Percentiles rank a stretch among this genome's conserved stretches.
phyloP scores from a whole-genome alignment of 345 rosid species.

The Barbarea vulgaris region DNA sequence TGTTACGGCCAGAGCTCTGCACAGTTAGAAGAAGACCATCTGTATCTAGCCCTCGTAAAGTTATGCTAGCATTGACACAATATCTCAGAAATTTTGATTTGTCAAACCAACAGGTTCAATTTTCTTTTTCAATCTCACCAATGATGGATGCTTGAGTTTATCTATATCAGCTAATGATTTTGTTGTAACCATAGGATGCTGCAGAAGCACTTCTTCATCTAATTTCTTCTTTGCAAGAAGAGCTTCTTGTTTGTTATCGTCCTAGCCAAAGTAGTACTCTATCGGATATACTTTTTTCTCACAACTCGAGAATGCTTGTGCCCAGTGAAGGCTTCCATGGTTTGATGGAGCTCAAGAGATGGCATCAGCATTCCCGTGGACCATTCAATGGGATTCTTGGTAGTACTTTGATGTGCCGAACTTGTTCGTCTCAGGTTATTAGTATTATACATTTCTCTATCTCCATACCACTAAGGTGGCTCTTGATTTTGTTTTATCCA shows the following conservation, averaged over 20 bases:
- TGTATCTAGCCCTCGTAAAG: conserved; percentile 61
- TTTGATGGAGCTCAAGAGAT: conserved; percentile 61
- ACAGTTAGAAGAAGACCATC: conserved; percentile 42
- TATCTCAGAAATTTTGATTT: conserved; percentile 67
- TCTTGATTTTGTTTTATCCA: background rate
- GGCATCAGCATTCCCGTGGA: conserved; percentile 83
- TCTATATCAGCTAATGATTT: conserved; percentile 15
- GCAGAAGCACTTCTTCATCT: conserved; percentile 91
- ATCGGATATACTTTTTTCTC: conserved; percentile 47
- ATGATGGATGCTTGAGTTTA: background rate
- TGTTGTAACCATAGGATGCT: conserved; percentile 64
- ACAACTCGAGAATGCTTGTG: conserved; percentile 55
- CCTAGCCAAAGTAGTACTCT: conserved; percentile 50
- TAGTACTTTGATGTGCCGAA: conserved; percentile 70
- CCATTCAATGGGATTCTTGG: conserved; percentile 84
- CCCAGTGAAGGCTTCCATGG: conserved; percentile 37
- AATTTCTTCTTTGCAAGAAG: conserved; percentile 72
- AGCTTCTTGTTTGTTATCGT: conserved; percentile 58
- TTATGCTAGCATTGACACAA: conserved; percentile 70
- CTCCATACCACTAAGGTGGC: background rate
- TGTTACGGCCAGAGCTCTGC: conserved; percentile 48
- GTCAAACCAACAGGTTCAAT: conserved; percentile 74
- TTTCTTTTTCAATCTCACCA: background rate
- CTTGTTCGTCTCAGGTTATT: conserved; percentile 69
- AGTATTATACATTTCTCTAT: background rate